A percentile compares a stretch with the other conserved stretches of the same genome.
Conservation (phyloP, 768 basidiomycete genomes). For the Holtermanniella nyarrowii region DNA sequence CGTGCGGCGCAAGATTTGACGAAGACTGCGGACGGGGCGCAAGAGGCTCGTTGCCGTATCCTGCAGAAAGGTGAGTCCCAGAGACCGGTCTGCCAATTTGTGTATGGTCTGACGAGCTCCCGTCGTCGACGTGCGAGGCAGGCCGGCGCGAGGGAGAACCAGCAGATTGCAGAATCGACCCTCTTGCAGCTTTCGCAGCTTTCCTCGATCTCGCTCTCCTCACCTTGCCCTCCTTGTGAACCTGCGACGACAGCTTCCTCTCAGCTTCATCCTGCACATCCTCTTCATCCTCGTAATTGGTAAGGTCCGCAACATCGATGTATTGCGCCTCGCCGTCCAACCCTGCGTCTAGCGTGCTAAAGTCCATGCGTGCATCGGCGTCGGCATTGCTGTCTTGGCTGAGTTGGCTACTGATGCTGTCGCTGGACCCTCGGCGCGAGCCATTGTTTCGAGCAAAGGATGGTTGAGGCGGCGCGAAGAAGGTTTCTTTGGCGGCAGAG, state of each 20-base stretch:
- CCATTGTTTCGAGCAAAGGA: slow-evolving; percentile 21
- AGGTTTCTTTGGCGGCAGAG: slow-evolving; percentile 1
- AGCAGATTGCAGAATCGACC: too few relatives aligned
- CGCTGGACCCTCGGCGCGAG: slow-evolving; percentile 19
- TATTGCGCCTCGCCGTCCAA: slow-evolving; percentile 6
- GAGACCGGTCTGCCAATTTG: not conserved
- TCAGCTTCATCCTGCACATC: slow-evolving; percentile 54
- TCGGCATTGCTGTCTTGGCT: slow-evolving; percentile 15
- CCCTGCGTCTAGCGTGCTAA: slow-evolving; percentile 9
- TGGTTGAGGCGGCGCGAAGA: slow-evolving; percentile 32
- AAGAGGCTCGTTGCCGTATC: not conserved
- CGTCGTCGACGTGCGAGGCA: not conserved
- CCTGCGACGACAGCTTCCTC: slow-evolving; percentile 45
- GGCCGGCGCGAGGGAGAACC: not conserved
- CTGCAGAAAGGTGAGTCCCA: not conserved
- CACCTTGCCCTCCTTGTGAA: slow-evolving; percentile 56
- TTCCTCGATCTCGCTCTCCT: slow-evolving; percentile 47
- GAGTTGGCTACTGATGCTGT: slow-evolving; percentile 22
- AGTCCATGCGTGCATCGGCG: not conserved
- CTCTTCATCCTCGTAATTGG: slow-evolving; percentile 67
- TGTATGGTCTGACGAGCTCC: slow-evolving; percentile 1
- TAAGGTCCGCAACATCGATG: slow-evolving; percentile 50
- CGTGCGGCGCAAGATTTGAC: not conserved
- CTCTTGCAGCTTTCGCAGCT: slow-evolving; percentile 6
- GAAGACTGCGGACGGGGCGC: not conserved